Evolutionary conservation across 192 early-diverging fungal genomes (phyloP).

Genomic region (Fimicolochytrium jonesii): DNA sequence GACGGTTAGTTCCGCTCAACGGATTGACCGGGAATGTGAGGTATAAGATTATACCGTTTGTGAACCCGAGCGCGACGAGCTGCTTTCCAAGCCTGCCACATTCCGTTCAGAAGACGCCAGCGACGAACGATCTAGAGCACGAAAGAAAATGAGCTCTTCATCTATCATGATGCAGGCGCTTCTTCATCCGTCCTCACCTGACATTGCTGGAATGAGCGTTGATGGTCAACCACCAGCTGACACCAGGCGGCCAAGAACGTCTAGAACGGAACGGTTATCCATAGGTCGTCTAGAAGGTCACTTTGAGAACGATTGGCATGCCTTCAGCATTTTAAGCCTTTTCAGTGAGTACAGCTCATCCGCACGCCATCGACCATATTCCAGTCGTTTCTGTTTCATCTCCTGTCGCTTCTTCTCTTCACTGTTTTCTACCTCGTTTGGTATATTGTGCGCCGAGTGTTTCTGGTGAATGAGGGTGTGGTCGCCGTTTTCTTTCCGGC

Average conservation of each 20-base stretch:
- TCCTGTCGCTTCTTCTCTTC: background rate
- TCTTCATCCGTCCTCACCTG: background rate
- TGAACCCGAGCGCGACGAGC: background rate
- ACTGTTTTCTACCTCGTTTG: too few relatives aligned
- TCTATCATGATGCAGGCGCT: too few relatives aligned
- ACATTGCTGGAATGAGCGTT: background rate
- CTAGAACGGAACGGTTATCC: too few relatives aligned
- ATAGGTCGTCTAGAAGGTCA: too few relatives aligned
- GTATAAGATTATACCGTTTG: too few relatives aligned
- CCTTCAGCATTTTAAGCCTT: slow-evolving; percentile 7
- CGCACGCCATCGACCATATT: background rate
- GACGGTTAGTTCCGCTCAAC: too few relatives aligned
- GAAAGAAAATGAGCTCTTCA: too few relatives aligned
- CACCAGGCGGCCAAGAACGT: background rate
- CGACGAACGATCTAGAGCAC: background rate
- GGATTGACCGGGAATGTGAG: too few relatives aligned
- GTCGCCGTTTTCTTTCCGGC: too few relatives aligned
- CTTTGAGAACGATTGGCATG: too few relatives aligned
- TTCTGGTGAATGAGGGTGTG: too few relatives aligned
- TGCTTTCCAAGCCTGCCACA: background rate
- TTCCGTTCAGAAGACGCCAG: background rate
- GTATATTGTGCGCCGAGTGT: too few relatives aligned
- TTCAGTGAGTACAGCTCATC: background rate
- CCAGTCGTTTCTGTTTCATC: background rate
- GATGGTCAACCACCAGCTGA: background rate